phyloP scores from a whole-genome alignment of 805 yeast genomes.

The Komagataella mondaviorum region DNA sequence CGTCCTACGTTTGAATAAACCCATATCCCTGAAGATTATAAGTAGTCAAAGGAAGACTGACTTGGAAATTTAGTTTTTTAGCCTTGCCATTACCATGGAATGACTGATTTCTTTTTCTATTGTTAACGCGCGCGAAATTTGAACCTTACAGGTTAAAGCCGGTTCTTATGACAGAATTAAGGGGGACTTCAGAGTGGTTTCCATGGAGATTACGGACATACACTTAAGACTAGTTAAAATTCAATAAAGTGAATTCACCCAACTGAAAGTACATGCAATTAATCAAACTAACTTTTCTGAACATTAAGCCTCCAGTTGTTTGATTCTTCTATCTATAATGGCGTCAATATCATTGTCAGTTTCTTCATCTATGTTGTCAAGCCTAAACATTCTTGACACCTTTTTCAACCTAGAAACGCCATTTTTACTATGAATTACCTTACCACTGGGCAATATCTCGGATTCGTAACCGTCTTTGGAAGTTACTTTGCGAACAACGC shows the following conservation, averaged over 20 bases:
- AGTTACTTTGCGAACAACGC: constrained; percentile 17
- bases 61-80: constrained; percentile 11
- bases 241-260: not conserved
- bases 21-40: not conserved
- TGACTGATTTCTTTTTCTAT: not conserved
- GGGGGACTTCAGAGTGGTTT: not conserved
- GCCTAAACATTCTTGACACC: not conserved
- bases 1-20: not conserved
- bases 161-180: not conserved
- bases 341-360: constrained; percentile 5
- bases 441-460: constrained; percentile 68
- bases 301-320: not conserved
- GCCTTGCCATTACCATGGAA: constrained; percentile 8
- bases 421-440: constrained; percentile 28
- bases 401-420: not conserved
- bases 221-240: not conserved
- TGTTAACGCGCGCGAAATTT: not conserved
- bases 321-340: constrained; percentile 1
- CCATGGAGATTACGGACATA: not conserved
- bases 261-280: not conserved
- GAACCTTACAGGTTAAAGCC: not conserved
- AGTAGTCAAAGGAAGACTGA: not conserved
- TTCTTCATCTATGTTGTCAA: not conserved
- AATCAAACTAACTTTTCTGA: too few species aligned
- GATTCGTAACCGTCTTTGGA: constrained; percentile 24